phyloP scores from a whole-genome alignment of 2,329 filamentous ascomycete species.

The Pyricularia grisea region DNA sequence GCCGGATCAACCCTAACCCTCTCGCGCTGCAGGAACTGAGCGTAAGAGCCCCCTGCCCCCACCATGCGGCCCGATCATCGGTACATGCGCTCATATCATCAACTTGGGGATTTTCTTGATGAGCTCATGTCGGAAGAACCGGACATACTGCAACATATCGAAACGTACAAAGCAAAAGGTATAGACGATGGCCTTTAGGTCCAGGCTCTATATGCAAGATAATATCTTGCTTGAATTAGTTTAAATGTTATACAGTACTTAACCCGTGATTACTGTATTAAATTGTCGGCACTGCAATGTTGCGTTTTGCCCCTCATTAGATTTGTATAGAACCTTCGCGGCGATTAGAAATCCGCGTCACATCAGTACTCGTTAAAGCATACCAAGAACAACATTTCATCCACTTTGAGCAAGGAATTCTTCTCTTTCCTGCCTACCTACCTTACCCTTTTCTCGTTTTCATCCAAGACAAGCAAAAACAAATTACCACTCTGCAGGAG shows the following conservation, averaged over 20 bases:
- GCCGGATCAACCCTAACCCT: neutral
- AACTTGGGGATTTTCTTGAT: neutral
- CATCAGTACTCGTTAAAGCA: neutral
- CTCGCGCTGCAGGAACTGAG: neutral
- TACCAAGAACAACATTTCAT: neutral
- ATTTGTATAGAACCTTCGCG: neutral
- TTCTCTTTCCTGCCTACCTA: no score
- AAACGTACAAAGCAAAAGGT: neutral
- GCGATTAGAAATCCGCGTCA: neutral
- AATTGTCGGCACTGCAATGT: neutral
- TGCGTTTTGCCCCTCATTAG: neutral
- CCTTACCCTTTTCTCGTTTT: neutral
- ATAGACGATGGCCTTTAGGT: neutral
- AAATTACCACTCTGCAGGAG: neutral
- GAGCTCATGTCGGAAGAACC: neutral
- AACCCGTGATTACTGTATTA: neutral
- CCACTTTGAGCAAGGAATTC: neutral
- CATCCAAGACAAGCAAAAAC: neutral
- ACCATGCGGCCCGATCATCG: neutral
- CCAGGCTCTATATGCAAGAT: neutral
- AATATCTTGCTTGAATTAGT: neutral
- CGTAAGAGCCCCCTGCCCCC: neutral
- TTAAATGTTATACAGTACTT: neutral
- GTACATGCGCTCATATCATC: neutral
- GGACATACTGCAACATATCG: neutral